These are phyloP conservation scores for Metarhizium album DNA, from an alignment of 2,329 filamentous ascomycete species.

Conservation along the genomic window DNA sequence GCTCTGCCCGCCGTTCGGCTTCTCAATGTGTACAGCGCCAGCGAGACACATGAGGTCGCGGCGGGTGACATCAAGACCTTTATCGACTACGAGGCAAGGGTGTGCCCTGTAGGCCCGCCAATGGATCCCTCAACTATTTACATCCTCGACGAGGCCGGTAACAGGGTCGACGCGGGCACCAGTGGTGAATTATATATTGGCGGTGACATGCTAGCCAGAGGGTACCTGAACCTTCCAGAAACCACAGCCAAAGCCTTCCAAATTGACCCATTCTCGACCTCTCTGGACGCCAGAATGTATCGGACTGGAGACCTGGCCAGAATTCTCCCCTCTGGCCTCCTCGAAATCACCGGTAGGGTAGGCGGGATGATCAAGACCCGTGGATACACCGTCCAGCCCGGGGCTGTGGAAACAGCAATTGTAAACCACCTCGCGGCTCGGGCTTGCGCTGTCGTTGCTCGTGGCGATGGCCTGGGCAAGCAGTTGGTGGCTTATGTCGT, in stretches of 20 bases:
- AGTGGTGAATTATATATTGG: slow-evolving; percentile 68
- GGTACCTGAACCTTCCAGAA: slow-evolving; percentile 71
- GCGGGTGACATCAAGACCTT: slow-evolving; percentile 65
- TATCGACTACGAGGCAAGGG: slow-evolving; percentile 48
- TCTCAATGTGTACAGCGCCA: slow-evolving; percentile 73
- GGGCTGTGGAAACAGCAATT: slow-evolving; percentile 65
- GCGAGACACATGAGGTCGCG: slow-evolving; percentile 71
- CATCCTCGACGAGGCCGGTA: slow-evolving; percentile 58
- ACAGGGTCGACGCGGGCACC: slow-evolving; percentile 49
- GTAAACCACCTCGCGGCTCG: slow-evolving; percentile 58
- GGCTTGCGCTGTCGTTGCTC: slow-evolving; percentile 60
- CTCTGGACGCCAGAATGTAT: slow-evolving; percentile 58
- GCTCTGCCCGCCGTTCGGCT: slow-evolving; percentile 59
- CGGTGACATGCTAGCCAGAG: slow-evolving; percentile 61
- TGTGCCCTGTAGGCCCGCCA: slow-evolving; percentile 65
- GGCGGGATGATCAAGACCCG: slow-evolving; percentile 74
- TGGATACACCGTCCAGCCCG: slow-evolving; percentile 68
- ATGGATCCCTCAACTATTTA: slow-evolving; percentile 59
- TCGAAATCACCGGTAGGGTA: slow-evolving; percentile 67
- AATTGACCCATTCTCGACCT: slow-evolving; percentile 50
- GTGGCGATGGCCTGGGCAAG: slow-evolving; percentile 64
- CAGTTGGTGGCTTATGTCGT: slow-evolving; percentile 72
- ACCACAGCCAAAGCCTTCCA: slow-evolving; percentile 64
- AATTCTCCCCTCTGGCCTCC: slow-evolving; percentile 52
- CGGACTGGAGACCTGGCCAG: slow-evolving; percentile 62